A percentile compares a stretch with the other conserved stretches of the same genome.
Evolutionary conservation across 1,139 yeast genomes (phyloP).

Genomic region (Suhomyces guaymorum): DNA sequence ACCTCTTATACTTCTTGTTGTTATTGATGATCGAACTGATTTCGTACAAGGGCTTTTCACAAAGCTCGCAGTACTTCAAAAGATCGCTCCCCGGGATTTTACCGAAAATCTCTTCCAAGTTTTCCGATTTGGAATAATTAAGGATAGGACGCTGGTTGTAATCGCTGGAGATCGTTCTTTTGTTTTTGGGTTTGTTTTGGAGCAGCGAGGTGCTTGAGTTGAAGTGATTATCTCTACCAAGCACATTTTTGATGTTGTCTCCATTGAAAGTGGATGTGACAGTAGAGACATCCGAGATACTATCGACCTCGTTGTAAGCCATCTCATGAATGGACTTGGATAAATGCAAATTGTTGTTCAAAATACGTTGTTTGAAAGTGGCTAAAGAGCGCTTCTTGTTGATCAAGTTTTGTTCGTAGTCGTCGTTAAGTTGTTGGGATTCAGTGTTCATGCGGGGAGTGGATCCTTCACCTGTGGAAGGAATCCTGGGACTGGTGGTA

Average conservation of each 20-base stretch:
- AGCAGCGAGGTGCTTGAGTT: constrained; percentile 5
- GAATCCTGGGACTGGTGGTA: not conserved
- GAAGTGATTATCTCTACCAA: constrained; percentile 5
- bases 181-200: constrained; percentile 14
- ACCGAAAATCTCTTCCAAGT: constrained; percentile 44
- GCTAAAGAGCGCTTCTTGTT: constrained; percentile 41
- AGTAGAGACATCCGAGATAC: constrained; percentile 18
- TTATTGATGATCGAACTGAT: constrained; percentile 48
- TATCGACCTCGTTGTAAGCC: constrained; percentile 9
- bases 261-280: constrained; percentile 15
- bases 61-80: constrained; percentile 60
- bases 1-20: constrained; percentile 19
- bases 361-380: constrained; percentile 35
- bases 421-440: constrained; percentile 7
- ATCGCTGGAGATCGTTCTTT: constrained; percentile 19
- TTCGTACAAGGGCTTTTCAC: constrained; percentile 68
- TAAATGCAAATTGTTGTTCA: constrained; percentile 9
- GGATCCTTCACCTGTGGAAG: not conserved
- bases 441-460: too few relatives aligned
- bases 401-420: constrained; percentile 15
- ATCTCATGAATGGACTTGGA: constrained; percentile 9
- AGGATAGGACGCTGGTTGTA: constrained; percentile 5
- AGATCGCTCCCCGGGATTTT: constrained; percentile 41
- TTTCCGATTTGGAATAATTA: constrained; percentile 20
- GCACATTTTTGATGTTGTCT: constrained; percentile 11